A percentile compares a stretch with the other conserved stretches of the same genome.
Evolutionary conservation across 1,139 yeast species (phyloP).

Genomic region (Candida frijolesensis): DNA sequence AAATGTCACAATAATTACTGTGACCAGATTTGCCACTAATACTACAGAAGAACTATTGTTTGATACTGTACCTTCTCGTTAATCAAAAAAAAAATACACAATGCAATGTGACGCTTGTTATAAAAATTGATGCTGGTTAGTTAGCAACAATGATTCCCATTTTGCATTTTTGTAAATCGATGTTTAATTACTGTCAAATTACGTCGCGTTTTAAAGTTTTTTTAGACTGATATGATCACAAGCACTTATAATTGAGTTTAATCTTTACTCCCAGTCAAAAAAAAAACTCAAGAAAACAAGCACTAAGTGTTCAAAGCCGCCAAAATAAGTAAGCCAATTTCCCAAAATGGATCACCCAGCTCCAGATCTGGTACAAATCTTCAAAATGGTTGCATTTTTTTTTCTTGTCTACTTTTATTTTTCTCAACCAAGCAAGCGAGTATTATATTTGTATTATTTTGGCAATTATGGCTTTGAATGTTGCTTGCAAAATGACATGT

Average conservation of each 20-base stretch:
- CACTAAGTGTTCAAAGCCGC: neutral
- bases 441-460: neutral
- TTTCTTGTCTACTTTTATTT: neutral
- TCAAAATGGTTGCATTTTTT: neutral
- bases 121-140: neutral
- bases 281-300: neutral
- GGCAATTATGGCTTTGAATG: neutral
- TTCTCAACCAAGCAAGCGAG: neutral
- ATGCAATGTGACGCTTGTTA: neutral
- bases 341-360: conserved; percentile 6
- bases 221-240: neutral
- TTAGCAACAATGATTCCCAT: neutral
- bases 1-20: too few relatives aligned
- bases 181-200: neutral
- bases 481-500: neutral
- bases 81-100: neutral
- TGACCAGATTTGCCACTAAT: neutral
- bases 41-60: neutral
- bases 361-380: neutral
- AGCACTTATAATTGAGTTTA: too few relatives aligned
- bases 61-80: neutral
- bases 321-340: neutral
- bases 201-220: neutral
- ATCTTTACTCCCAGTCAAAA: too few relatives aligned
- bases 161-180: too few relatives aligned